Percentiles rank a stretch among this genome's conserved stretches.
Conservation (phyloP, 148 eudicot genomes). For the Vaccinium macrocarpon region DNA sequence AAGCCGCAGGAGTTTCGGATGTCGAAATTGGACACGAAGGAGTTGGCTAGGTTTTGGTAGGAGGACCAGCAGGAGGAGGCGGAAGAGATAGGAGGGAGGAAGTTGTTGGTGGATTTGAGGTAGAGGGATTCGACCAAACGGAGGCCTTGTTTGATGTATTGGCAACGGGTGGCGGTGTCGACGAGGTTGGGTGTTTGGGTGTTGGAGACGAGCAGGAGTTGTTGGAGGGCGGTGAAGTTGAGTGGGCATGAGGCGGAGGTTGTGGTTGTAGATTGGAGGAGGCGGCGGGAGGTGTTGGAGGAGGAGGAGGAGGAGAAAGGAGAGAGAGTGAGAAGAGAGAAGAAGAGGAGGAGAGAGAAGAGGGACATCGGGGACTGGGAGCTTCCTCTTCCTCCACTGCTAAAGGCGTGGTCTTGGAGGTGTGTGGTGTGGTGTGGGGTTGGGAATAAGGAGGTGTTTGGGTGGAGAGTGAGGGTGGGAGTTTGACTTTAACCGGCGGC, state of each 20-base stretch:
- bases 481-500: neutral
- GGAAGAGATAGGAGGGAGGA: slow-evolving; percentile 50
- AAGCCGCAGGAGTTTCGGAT: slow-evolving; percentile 50
- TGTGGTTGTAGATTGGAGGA: slow-evolving; percentile 13
- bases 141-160: slow-evolving; percentile 48
- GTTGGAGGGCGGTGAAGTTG: slow-evolving; percentile 38
- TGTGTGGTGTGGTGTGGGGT: no score
- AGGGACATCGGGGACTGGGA: slow-evolving; percentile 9
- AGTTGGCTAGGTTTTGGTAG: slow-evolving; percentile 42
- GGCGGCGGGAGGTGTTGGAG: slow-evolving; percentile 8
- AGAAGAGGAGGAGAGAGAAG: neutral
- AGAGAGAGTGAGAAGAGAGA: neutral
- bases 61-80: slow-evolving; percentile 65
- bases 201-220: slow-evolving; percentile 18
- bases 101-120: slow-evolving; percentile 44
- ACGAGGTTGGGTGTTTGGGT: slow-evolving; percentile 22
- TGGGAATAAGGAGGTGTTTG: neutral
- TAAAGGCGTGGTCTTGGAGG: neutral
- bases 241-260: slow-evolving; percentile 44
- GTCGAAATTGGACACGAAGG: slow-evolving; percentile 40
- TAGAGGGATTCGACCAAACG: slow-evolving; percentile 60
- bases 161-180: slow-evolving; percentile 35
- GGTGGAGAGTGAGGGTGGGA: neutral
- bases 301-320: neutral
- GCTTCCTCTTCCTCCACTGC: neutral